Conservation (phyloP, 2,329 filamentous ascomycete genomes). For the Coleophoma eucalyptorum region DNA sequence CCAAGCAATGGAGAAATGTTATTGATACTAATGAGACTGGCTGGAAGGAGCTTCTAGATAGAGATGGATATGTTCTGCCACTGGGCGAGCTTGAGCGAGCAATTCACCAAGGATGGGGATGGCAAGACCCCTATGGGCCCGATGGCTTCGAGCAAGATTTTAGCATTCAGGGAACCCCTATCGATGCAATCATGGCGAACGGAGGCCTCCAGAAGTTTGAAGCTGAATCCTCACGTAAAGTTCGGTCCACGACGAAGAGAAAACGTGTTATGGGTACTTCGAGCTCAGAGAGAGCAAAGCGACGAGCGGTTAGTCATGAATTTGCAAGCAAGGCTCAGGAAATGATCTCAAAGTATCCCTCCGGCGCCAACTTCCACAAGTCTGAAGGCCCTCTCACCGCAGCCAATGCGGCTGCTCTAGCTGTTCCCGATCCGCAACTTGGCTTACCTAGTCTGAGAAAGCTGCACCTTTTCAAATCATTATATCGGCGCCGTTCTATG, state of each 20-base stretch:
- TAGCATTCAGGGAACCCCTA: conserved; percentile 48
- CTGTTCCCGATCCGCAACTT: conserved; percentile 77
- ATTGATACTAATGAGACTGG: conserved; percentile 91
- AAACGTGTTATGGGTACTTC: conserved; percentile 20
- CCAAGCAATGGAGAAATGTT: conserved; percentile 87
- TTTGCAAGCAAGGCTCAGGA: conserved; percentile 20
- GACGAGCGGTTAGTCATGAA: conserved; percentile 23
- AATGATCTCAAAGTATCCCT: conserved; percentile 15
- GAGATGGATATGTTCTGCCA: conserved; percentile 75
- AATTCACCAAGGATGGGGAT: conserved; percentile 91
- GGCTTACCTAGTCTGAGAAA: conserved; percentile 75
- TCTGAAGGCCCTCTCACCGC: conserved; percentile 83
- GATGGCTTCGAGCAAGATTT: conserved; percentile 80
- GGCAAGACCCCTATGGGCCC: conserved; percentile 79
- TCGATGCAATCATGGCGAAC: conserved; percentile 43
- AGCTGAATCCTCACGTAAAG: conserved; percentile 13
- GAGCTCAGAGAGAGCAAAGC: conserved; percentile 22
- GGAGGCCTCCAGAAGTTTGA: conserved; percentile 11
- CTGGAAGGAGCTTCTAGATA: conserved; percentile 90
- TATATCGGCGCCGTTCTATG: conserved; percentile 89
- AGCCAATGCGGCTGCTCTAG: conserved; percentile 77
- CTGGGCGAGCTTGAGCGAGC: conserved; percentile 81
- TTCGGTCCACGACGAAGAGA: conserved; percentile 24
- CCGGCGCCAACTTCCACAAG: conserved; percentile 25
- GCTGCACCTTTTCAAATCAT: conserved; percentile 91